Conservation (phyloP, 2,329 filamentous ascomycete species). For the Xylariaceae sp. region DNA sequence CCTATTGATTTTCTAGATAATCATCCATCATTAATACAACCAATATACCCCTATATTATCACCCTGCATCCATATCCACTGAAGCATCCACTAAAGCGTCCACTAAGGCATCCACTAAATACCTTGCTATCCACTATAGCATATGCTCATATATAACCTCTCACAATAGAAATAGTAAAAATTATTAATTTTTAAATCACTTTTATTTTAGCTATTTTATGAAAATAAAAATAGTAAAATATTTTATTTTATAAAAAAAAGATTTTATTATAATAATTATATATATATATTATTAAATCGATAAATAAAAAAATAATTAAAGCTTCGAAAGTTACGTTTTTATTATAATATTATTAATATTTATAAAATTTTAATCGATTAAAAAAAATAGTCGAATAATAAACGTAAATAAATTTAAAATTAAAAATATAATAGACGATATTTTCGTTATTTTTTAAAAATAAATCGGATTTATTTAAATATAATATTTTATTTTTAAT, state of each 20-base stretch:
- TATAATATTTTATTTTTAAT: not conserved
- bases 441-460: not conserved
- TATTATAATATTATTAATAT: not conserved
- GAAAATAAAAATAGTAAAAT: too few species aligned
- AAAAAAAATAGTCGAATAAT: not conserved
- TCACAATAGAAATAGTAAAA: too few species aligned
- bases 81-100: too few species aligned
- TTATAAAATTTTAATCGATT: not conserved
- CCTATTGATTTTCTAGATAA: too few species aligned
- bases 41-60: too few species aligned
- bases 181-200: too few species aligned
- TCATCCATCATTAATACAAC: too few species aligned
- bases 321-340: not conserved
- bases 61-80: too few species aligned
- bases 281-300: not conserved
- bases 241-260: not conserved
- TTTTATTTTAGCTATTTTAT: too few species aligned
- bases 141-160: too few species aligned
- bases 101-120: too few species aligned
- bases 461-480: not conserved
- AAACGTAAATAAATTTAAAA: conserved; percentile 1
- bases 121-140: too few species aligned
- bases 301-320: not conserved
- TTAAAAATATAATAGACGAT: not conserved
- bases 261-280: not conserved